phyloP scores from a whole-genome alignment of 371 early-diverging fungal genomes.

The Mortierella sp. region DNA sequence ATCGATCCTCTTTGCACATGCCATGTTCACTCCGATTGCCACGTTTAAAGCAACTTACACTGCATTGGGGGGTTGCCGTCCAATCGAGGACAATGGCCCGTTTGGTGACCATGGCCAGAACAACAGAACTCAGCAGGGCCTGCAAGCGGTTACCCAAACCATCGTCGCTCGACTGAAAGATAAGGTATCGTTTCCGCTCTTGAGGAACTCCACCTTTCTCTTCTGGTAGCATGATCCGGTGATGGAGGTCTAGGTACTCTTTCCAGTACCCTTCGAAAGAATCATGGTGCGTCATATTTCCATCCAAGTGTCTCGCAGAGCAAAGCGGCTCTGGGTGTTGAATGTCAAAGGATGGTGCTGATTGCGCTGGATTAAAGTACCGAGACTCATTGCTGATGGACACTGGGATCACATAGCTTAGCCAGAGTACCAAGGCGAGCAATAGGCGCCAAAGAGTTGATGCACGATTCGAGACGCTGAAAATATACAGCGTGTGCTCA shows the following conservation, averaged over 20 bases:
- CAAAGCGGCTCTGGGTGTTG: constrained; percentile 36
- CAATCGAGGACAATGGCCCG: constrained; percentile 51
- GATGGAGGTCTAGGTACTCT: constrained; percentile 41
- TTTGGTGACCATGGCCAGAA: constrained; percentile 38
- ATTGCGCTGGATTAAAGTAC: constrained; percentile 23
- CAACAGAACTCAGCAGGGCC: constrained; percentile 41
- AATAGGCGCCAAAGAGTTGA: constrained; percentile 38
- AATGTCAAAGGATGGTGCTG: constrained; percentile 32
- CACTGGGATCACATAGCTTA: constrained; percentile 43
- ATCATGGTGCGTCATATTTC: constrained; percentile 17
- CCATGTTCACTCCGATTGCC: too few species aligned
- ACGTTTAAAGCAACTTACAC: too few species aligned
- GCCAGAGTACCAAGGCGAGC: constrained; percentile 24
- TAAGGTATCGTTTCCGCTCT: constrained; percentile 24
- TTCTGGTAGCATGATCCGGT: constrained; percentile 33
- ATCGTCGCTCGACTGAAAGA: constrained; percentile 49
- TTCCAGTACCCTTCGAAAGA: constrained; percentile 44
- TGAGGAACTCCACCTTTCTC: constrained; percentile 25
- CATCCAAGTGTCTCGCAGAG: constrained; percentile 14
- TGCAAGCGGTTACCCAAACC: constrained; percentile 46
- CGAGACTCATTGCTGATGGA: constrained; percentile 35
- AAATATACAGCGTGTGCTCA: constrained; percentile 11
- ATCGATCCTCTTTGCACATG: too few species aligned
- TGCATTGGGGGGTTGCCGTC: constrained; percentile 41
- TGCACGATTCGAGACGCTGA: constrained; percentile 29